Conservation (phyloP, 257 asterid species). For the Lycium barbarum region DNA sequence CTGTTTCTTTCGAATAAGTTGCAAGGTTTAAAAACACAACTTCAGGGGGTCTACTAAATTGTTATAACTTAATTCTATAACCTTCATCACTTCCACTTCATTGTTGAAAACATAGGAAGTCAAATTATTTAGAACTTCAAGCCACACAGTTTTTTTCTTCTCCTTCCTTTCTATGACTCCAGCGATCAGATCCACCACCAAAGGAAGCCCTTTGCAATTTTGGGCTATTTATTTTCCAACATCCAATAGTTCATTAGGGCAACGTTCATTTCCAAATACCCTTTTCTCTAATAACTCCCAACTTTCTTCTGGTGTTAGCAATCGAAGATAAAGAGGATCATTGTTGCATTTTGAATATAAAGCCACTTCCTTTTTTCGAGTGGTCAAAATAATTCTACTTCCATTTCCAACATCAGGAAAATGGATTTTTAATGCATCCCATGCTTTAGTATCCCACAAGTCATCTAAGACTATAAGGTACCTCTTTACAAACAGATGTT, state of each 20-base stretch:
- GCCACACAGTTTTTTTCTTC: conserved; percentile 25
- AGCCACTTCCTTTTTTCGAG: background rate
- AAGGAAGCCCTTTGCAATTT: conserved; percentile 39
- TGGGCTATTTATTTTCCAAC: conserved; percentile 32
- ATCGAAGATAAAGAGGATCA: background rate
- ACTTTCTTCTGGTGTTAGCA: conserved; percentile 7
- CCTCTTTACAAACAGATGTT: conserved; percentile 3
- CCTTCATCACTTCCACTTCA: conserved; percentile 17
- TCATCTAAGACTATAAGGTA: conserved; percentile 41
- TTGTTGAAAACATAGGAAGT: background rate
- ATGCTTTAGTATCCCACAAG: conserved; percentile 28
- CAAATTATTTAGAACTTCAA: conserved; percentile 7
- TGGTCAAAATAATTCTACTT: conserved; percentile 34
- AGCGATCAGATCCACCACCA: conserved; percentile 35
- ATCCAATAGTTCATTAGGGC: conserved; percentile 35
- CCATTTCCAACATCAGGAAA: background rate
- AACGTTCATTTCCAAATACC: conserved; percentile 16
- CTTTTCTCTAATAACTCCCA: conserved; percentile 35
- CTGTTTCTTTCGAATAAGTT: background rate
- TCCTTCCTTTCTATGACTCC: conserved; percentile 35
- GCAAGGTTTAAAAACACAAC: conserved; percentile 42
- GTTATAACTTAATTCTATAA: conserved; percentile 40
- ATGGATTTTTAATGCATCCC: conserved; percentile 28
- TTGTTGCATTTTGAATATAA: background rate
- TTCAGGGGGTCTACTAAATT: conserved; percentile 36